Evolutionary conservation across 1,284 basidiomycete genomes (phyloP).

Genomic region (Marasmius tenuissimus): DNA sequence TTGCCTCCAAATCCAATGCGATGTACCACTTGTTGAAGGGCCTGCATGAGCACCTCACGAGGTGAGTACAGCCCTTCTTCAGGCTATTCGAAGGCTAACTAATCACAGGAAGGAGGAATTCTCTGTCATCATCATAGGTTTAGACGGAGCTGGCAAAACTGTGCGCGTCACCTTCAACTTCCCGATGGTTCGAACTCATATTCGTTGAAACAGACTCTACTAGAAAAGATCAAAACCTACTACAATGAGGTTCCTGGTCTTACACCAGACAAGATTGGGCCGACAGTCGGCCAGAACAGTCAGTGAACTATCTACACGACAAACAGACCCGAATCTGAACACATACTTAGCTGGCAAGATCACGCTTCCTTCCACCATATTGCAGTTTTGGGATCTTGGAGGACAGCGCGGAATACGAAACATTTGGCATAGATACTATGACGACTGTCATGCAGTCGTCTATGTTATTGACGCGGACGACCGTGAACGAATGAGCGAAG

Average conservation of each 20-base stretch:
- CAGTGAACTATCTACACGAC: constrained; percentile 19
- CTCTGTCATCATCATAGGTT: constrained; percentile 88
- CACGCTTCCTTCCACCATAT: constrained; percentile 84
- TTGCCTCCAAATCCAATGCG: neutral
- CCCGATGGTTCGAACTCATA: constrained; percentile 4
- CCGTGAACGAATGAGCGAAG: constrained; percentile 81
- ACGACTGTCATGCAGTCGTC: constrained; percentile 91
- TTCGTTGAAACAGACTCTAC: constrained; percentile 66
- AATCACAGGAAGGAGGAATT: constrained; percentile 83
- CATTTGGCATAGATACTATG: constrained; percentile 93
- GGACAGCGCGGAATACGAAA: constrained; percentile 89
- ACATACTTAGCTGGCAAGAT: constrained; percentile 79
- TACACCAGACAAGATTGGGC: constrained; percentile 86
- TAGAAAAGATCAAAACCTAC: constrained; percentile 90
- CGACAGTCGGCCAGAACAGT: constrained; percentile 96
- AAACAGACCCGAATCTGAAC: neutral
- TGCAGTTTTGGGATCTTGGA: constrained; percentile 94
- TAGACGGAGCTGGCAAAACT: constrained; percentile 90
- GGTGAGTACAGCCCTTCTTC: constrained; percentile 51
- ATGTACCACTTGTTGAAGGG: constrained; percentile 49
- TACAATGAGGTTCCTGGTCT: constrained; percentile 86
- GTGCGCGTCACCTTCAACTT: constrained; percentile 39
- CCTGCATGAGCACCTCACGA: constrained; percentile 84
- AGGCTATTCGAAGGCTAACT: constrained; percentile 5
- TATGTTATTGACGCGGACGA: constrained; percentile 92